Evolutionary conservation across 2,329 filamentous ascomycete genomes (phyloP).

Genomic region (Diaporthe aspalathi): DNA sequence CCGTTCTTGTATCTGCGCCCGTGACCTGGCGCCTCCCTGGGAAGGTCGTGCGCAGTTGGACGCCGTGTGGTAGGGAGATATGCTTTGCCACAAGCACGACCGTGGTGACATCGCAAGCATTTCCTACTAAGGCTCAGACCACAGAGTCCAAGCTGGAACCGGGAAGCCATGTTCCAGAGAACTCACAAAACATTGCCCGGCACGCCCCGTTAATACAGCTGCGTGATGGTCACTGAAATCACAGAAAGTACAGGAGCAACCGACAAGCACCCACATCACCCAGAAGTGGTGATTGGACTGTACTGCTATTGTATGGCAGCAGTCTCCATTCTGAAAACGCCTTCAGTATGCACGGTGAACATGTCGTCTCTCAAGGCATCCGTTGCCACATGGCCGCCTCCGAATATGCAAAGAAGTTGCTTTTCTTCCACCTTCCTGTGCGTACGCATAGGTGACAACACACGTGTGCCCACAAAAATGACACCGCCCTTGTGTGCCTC

Average conservation of each 20-base stretch:
- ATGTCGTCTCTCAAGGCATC: not conserved
- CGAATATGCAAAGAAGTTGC: not conserved
- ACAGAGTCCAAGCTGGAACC: not conserved
- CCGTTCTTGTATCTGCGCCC: not conserved
- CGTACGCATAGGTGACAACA: not conserved
- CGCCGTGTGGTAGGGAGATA: not conserved
- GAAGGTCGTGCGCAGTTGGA: too few species aligned
- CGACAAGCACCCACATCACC: not conserved
- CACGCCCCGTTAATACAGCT: not conserved
- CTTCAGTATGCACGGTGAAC: not conserved
- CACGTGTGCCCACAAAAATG: not conserved
- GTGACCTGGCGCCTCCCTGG: not conserved
- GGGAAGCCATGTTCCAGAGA: not conserved
- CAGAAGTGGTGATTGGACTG: not conserved
- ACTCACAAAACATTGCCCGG: not conserved
- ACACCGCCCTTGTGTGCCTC: too few species aligned
- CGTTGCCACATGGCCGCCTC: not conserved
- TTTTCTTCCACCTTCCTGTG: not conserved
- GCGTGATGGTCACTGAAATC: not conserved
- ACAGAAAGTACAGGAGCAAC: not conserved
- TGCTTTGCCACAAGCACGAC: not conserved
- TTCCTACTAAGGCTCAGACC: too few species aligned
- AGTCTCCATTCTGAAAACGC: slow-evolving; percentile 15
- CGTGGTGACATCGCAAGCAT: too few species aligned
- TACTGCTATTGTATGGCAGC: slow-evolving; percentile 18